Evolutionary conservation across 2,329 filamentous ascomycete genomes (phyloP), one percentile per base, ranked within the genome.

Genomic region (Pestalotiopsis sp.): DNA sequence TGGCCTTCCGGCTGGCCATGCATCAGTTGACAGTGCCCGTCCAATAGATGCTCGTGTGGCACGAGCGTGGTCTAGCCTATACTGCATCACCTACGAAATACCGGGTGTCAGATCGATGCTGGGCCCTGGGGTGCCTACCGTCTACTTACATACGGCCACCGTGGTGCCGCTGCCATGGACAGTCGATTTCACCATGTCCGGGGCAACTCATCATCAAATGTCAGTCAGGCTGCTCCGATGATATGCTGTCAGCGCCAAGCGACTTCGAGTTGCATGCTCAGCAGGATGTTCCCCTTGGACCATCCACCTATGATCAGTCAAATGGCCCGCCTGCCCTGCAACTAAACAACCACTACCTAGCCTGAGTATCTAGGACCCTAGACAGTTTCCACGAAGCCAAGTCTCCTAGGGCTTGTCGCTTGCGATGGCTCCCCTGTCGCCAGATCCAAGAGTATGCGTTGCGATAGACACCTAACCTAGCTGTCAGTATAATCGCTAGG

Each of bases 401-500:
- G 45, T 52, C 45, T 52, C 45, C 9, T 52, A 52, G 45, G 45
- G 45, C 45, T 52, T 52, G n/a, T 52, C 45, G 45, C 45, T 52
- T 52, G 45, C 17, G 45, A 52, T 52, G 45, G 45, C 45, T 17
- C 45, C 45, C 45, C 45, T 52, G 45, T 52, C 9, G 17, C 45
- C 4, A 52, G 45, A 52, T 52, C 45, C 45, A 52, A n/a, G 17
- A 20, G 41, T 45, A 45, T 45, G 41, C 17, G 45, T 17, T n/a
- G 17, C 45, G 7, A 52, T 6, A 52, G 45, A 52, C 11, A 23
- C n/a, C 17, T 52, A n/a, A 20, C 14, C 20, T 13, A 25, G 25
- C 31, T 62, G 59, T 62, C 59, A 62, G 36, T 62, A 62, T 62
- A 62, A 62, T 41, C 59, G 59, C 59, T 62, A 62, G 31, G 27